Conservation (phyloP, 345 rosid genomes). For the Linum tenue region DNA sequence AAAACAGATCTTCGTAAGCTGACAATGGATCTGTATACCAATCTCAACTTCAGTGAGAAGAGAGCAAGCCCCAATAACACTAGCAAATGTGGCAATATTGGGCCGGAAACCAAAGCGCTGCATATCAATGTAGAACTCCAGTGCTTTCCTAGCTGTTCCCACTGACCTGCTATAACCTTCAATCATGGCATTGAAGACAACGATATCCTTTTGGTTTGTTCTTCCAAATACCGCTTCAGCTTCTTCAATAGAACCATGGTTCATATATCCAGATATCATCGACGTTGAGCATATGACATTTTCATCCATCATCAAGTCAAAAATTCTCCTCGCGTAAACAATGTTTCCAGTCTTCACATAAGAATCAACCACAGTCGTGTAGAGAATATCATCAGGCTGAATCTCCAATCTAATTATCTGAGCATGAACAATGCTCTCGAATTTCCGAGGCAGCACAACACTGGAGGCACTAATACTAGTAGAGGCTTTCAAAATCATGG, state of each 20-base stretch:
- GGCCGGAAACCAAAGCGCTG: constrained; percentile 52
- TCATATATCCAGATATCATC: constrained; percentile 88
- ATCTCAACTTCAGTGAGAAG: constrained; percentile 47
- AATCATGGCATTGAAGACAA: constrained; percentile 87
- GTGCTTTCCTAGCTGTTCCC: constrained; percentile 44
- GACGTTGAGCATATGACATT: constrained; percentile 78
- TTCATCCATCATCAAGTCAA: constrained; percentile 54
- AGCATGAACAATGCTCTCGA: constrained; percentile 43
- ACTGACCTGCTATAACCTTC: constrained; percentile 75
- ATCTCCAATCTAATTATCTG: constrained; percentile 43
- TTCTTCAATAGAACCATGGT: constrained; percentile 38
- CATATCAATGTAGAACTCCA: constrained; percentile 54
- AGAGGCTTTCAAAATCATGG: constrained; percentile 48
- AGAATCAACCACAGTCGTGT: constrained; percentile 65
- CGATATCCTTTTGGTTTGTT: constrained; percentile 53
- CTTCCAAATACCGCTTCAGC: constrained; percentile 54
- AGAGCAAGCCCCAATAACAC: constrained; percentile 82
- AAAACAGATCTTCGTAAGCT: constrained; percentile 47
- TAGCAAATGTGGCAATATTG: constrained; percentile 62
- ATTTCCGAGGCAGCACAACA: not conserved
- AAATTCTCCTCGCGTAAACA: constrained; percentile 56
- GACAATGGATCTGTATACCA: constrained; percentile 70
- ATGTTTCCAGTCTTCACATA: constrained; percentile 42
- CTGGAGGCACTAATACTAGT: not conserved
- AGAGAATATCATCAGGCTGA: constrained; percentile 63